A percentile compares a stretch with the other conserved stretches of the same genome.
phyloP scores from a whole-genome alignment of 192 early-diverging fungal genomes.

The Backusella mclennaniae region DNA sequence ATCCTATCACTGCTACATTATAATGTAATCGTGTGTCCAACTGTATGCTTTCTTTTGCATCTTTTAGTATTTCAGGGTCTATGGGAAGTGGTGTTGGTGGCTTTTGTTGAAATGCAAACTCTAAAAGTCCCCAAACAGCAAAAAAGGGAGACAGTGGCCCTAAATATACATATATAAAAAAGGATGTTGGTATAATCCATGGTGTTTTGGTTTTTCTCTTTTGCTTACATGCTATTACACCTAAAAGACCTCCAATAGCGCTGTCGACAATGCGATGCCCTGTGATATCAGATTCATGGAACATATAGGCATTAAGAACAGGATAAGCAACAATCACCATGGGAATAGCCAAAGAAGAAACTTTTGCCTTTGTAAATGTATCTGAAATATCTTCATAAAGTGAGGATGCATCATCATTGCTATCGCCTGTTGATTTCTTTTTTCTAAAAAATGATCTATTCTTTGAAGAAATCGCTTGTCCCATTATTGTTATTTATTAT shows the following conservation, averaged over 20 bases:
- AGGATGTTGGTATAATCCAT: not conserved
- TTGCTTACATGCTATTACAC: constrained; percentile 36
- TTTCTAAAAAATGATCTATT: not conserved
- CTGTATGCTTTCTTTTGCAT: constrained; percentile 24
- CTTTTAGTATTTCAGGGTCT: constrained; percentile 15
- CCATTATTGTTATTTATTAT: not conserved
- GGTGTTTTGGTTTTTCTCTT: not conserved
- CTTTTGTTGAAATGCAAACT: constrained; percentile 28
- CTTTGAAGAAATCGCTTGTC: constrained; percentile 1
- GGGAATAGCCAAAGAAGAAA: constrained; percentile 34
- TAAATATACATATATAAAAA: not conserved
- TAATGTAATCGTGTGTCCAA: constrained; percentile 32
- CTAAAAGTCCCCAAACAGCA: constrained; percentile 30
- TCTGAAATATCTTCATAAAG: constrained; percentile 27
- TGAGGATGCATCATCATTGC: not conserved
- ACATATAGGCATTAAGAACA: constrained; percentile 29
- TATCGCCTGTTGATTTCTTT: not conserved
- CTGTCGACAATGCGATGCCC: constrained; percentile 27
- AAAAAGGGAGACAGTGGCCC: constrained; percentile 33
- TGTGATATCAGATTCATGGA: constrained; percentile 31
- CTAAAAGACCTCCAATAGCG: constrained; percentile 32
- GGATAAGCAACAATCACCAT: constrained; percentile 38
- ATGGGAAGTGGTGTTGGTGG: constrained; percentile 28
- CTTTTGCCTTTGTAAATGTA: constrained; percentile 29
- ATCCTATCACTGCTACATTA: constrained; percentile 36